Evolutionary conservation across 441 rosid genomes (phyloP).

Genomic region (Bocquillonia castaneifolia): DNA sequence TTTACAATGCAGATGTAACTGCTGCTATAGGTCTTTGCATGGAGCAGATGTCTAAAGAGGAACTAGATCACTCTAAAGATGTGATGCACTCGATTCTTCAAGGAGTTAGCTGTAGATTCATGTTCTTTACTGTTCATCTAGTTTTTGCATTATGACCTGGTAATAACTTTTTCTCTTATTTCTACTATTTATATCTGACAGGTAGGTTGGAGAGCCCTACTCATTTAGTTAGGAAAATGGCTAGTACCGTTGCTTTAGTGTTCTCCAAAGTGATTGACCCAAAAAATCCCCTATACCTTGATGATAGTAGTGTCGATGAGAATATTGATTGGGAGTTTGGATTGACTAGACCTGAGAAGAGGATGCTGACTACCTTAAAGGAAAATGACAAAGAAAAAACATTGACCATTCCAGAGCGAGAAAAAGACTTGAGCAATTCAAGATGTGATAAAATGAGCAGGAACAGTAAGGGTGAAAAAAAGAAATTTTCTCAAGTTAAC

Average conservation of each 20-base stretch:
- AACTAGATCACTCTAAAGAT: conserved; percentile 68
- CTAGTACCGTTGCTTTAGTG: conserved; percentile 68
- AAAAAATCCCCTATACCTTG: conserved; percentile 78
- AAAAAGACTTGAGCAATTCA: conserved; percentile 27
- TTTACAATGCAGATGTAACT: conserved; percentile 58
- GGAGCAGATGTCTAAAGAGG: conserved; percentile 84
- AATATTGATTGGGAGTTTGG: conserved; percentile 87
- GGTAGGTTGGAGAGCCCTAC: conserved; percentile 91
- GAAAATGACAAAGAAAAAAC: conserved; percentile 34
- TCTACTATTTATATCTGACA: conserved; percentile 39
- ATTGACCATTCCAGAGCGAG: conserved; percentile 32
- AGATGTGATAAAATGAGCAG: conserved; percentile 26
- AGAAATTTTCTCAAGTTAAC: conserved; percentile 39
- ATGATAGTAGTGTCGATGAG: conserved; percentile 65
- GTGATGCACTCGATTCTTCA: conserved; percentile 81
- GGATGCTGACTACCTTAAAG: conserved; percentile 29
- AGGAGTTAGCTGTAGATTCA: conserved; percentile 85
- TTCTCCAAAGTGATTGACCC: conserved; percentile 92
- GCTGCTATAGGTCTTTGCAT: conserved; percentile 88
- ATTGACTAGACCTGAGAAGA: conserved; percentile 37
- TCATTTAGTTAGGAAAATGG: conserved; percentile 80
- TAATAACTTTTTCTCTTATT: conserved; percentile 15
- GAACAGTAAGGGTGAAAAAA: conserved; percentile 37
- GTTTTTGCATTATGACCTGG: conserved; percentile 24
- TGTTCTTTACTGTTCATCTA: conserved; percentile 20